These are phyloP conservation scores for Pythium rhizo-oryzae DNA, from an alignment of 352 stramenopile species.

Conservation along the genomic window DNA sequence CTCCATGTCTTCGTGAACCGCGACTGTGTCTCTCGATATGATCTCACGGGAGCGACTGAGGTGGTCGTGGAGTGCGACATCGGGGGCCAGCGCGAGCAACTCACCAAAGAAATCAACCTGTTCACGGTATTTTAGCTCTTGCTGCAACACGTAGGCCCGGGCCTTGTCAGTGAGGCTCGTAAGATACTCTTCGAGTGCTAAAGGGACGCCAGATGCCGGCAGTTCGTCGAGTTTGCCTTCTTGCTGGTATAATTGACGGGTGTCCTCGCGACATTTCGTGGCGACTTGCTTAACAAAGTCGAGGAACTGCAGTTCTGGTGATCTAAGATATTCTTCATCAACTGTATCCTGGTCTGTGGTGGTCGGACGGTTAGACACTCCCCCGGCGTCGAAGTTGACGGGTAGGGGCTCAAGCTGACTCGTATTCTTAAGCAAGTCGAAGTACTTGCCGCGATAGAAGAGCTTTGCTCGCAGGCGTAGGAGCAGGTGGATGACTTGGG, in stretches of 20 bases:
- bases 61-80: constrained; percentile 43
- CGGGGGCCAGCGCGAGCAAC: constrained; percentile 57
- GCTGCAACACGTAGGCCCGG: constrained; percentile 46
- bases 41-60: constrained; percentile 33
- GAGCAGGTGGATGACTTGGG: constrained; percentile 40
- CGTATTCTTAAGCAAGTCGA: constrained; percentile 55
- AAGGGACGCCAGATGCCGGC: constrained; percentile 54
- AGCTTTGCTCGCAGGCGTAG: constrained; percentile 63
- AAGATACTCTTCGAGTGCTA: constrained; percentile 79
- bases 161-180: constrained; percentile 63
- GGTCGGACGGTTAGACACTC: constrained; percentile 19
- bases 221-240: constrained; percentile 76
- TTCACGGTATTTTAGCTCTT: constrained; percentile 57
- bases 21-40: constrained; percentile 22
- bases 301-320: constrained; percentile 40
- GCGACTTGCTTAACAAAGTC: constrained; percentile 62
- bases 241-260: constrained; percentile 50
- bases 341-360: constrained; percentile 49
- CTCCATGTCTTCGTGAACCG: constrained; percentile 32
- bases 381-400: constrained; percentile 37
- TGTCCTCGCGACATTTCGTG: constrained; percentile 59
- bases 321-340: constrained; percentile 38
- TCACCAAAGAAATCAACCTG: constrained; percentile 67
- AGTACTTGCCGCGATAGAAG: constrained; percentile 65
- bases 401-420: constrained; percentile 49